Evolutionary conservation across 768 basidiomycete genomes (phyloP).

Genomic region (Myochromella boudieri): DNA sequence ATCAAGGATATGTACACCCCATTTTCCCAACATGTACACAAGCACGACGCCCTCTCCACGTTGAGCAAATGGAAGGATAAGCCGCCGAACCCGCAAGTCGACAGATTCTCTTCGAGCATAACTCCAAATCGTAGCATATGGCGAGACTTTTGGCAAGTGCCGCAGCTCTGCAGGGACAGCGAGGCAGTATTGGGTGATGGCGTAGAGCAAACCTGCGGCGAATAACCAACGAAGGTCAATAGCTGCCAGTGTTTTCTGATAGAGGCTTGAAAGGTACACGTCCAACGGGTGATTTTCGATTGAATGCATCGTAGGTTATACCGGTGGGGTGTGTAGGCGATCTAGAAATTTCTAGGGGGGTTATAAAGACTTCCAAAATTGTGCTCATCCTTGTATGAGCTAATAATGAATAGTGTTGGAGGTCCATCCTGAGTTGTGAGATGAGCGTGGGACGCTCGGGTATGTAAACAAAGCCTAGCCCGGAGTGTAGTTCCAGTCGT

Average conservation of each 20-base stretch:
- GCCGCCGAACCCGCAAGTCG: slow-evolving; percentile 30
- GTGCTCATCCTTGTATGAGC: too few relatives aligned
- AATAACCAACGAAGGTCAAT: slow-evolving; percentile 8
- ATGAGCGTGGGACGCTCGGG: background rate
- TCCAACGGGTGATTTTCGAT: too few relatives aligned
- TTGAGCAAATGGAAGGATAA: slow-evolving; percentile 35
- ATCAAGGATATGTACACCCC: slow-evolving; percentile 41
- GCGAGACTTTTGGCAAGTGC: slow-evolving; percentile 34
- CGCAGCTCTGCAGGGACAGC: slow-evolving; percentile 28
- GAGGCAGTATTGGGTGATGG: slow-evolving; percentile 15
- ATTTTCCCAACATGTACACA: slow-evolving; percentile 38
- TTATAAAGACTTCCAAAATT: slow-evolving; percentile 3
- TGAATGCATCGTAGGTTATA: slow-evolving; percentile 6
- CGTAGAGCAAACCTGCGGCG: background rate
- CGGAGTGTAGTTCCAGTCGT: too few relatives aligned
- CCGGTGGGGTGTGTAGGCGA: background rate
- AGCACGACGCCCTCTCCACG: slow-evolving; percentile 32
- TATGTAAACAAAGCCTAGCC: background rate
- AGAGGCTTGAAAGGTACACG: slow-evolving; percentile 1
- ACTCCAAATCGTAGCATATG: slow-evolving; percentile 30
- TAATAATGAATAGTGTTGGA: too few relatives aligned
- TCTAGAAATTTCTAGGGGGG: background rate
- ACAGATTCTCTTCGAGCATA: slow-evolving; percentile 33
- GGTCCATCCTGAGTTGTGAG: background rate
- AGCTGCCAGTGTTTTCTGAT: background rate